Evolutionary conservation across 495 filamentous ascomycete genomes (phyloP), one percentile per base, ranked within the genome.

Genomic region (Terfezia boudieri): DNA sequence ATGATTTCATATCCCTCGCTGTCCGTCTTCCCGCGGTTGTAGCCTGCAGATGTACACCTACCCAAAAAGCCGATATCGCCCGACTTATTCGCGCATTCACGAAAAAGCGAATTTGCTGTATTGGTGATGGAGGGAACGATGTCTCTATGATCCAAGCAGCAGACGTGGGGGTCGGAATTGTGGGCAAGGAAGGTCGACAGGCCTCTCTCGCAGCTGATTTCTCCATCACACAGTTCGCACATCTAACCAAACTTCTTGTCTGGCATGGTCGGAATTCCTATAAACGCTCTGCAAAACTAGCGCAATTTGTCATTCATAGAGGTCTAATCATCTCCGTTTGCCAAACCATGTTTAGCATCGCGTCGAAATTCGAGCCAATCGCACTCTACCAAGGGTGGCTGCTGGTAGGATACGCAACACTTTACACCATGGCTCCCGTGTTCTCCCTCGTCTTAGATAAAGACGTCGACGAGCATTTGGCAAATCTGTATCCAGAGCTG

Each of bases 121-220:
- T 99, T 60, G 90, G 90, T 48, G 90, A 99, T 60, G 90, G 90
- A 43, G 90, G 90, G 52, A 99, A 99, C 69, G 92, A 99, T 66
- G 92, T 99, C 35, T 87, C 82, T 52, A 99, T 99, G 92, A 99
- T 99, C 60, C 89, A 94, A 69, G 88, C 90, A 7, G 92, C 92
- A 1, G 92, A 96, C 61, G 86, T 99, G 1, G 92, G 92, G 43
- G 86, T 99, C 55, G 92, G 92, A 36, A 96, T 99, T 57, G 92
- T 95, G 9, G 92, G 92, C 49, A 96, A 96, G 68, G 92, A 99
- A 68, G 92, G 92, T 16, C 79, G 84, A 12, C 92, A 99, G 69
- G 92, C 92, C 20, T 85, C 79, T 57, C 76, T 99, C 2, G 92
- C 92, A 0, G 92, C 92, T 2, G 92, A 99, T 63, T 96, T 99